A percentile compares a stretch with the other conserved stretches of the same genome.
These are phyloP conservation scores for Colletotrichum sp. DNA, from an alignment of 2,329 filamentous ascomycete genomes.

Conservation along the genomic window DNA sequence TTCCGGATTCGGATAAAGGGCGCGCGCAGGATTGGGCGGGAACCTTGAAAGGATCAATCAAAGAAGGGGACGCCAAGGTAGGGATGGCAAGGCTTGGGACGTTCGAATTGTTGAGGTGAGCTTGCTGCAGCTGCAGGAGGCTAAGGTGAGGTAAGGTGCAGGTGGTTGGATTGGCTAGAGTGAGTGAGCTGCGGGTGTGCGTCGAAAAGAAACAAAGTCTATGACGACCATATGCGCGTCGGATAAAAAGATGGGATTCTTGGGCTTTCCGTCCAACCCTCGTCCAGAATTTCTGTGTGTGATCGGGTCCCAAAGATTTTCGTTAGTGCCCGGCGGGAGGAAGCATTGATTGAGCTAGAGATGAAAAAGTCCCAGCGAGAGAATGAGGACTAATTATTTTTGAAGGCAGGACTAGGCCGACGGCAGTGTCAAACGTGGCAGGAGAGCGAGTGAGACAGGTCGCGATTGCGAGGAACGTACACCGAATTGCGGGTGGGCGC, in stretches of 20 bases:
- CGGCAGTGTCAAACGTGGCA: not conserved
- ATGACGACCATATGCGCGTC: slow-evolving; percentile 19
- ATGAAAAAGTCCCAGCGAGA: not conserved
- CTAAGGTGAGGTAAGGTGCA: not conserved
- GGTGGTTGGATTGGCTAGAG: not conserved
- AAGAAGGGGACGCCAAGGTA: not conserved
- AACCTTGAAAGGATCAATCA: not conserved
- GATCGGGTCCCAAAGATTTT: not conserved
- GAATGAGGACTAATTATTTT: not conserved
- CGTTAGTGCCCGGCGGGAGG: not conserved
- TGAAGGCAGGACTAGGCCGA: not conserved
- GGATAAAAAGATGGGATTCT: slow-evolving; percentile 4
- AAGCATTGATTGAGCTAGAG: not conserved
- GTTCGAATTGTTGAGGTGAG: not conserved
- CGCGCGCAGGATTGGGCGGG: not conserved
- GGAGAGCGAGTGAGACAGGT: not conserved
- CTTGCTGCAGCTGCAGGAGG: not conserved
- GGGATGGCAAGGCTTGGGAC: not conserved
- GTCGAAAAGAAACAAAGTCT: not conserved
- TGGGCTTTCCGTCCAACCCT: not conserved
- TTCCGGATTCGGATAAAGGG: slow-evolving; percentile 6
- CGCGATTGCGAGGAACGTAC: not conserved
- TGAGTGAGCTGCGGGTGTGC: not conserved
- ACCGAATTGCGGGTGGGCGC: not conserved
- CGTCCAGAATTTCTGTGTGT: not conserved